These are phyloP conservation scores for Wickerhamomyces canadensis DNA, from an alignment of 805 yeast genomes.

Conservation along the genomic window DNA sequence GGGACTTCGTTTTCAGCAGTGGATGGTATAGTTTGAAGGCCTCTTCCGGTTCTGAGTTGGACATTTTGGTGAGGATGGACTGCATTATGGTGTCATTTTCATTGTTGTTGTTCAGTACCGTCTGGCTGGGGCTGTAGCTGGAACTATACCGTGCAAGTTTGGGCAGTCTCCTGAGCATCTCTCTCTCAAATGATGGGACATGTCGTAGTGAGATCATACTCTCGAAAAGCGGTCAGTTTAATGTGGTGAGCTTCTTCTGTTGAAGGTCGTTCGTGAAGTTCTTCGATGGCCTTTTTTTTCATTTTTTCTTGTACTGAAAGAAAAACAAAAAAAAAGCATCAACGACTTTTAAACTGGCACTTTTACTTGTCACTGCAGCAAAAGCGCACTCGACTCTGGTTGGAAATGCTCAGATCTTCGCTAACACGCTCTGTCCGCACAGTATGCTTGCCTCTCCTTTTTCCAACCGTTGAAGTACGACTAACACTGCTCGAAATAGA, in stretches of 20 bases:
- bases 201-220: too few relatives aligned
- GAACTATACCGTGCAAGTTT: neutral
- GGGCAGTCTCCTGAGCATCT: neutral
- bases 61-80: neutral
- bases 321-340: too few relatives aligned
- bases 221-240: too few relatives aligned
- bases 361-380: too few relatives aligned
- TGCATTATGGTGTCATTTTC: neutral
- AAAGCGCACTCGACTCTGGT: too few relatives aligned
- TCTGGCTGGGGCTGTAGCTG: neutral
- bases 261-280: neutral
- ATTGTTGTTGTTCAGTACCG: neutral
- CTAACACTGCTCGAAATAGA: slow-evolving; percentile 1
- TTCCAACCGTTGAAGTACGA: too few relatives aligned
- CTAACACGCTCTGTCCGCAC: slow-evolving; percentile 23
- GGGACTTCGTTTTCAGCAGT: neutral
- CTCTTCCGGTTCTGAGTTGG: neutral
- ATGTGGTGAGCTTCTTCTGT: too few relatives aligned
- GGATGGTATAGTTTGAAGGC: neutral
- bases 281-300: neutral
- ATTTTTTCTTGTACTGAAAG: neutral
- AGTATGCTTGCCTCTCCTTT: slow-evolving; percentile 12
- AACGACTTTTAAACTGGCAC: too few relatives aligned
- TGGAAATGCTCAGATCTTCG: slow-evolving; percentile 16
- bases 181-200: too few relatives aligned